These are phyloP conservation scores for Acanthamoeba lenticulata DNA, from an alignment of 208 protist species.

Conservation along the genomic window DNA sequence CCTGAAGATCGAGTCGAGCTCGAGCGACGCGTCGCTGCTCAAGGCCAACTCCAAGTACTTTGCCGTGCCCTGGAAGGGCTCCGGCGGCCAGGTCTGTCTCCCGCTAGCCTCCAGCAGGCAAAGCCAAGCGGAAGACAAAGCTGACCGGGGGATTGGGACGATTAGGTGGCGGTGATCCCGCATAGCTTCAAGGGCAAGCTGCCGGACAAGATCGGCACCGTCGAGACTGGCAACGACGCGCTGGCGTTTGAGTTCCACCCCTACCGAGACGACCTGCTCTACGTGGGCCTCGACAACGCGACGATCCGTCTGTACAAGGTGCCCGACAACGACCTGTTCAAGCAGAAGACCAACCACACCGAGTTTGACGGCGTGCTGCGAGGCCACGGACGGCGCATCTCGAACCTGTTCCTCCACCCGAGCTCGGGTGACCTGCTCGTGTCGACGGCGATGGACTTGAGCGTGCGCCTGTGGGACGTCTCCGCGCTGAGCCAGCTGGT, in stretches of 20 bases:
- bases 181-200: constrained; percentile 41
- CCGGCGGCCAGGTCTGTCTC: constrained; percentile 71
- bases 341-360: constrained; percentile 62
- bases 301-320: constrained; percentile 58
- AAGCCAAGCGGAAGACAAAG: neutral
- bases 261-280: constrained; percentile 36
- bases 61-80: constrained; percentile 76
- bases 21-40: constrained; percentile 61
- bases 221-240: constrained; percentile 37
- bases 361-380: constrained; percentile 12
- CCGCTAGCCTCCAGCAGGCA: neutral
- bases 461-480: constrained; percentile 40
- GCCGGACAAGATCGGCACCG: constrained; percentile 48
- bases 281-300: constrained; percentile 30
- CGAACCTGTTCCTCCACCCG: constrained; percentile 38
- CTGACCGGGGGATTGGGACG: neutral
- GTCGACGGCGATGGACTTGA: constrained; percentile 9
- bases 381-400: constrained; percentile 45
- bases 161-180: constrained; percentile 34
- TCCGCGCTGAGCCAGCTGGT: constrained; percentile 44
- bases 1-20: constrained; percentile 30
- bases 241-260: constrained; percentile 53
- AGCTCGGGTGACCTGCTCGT: constrained; percentile 23
- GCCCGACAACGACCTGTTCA: constrained; percentile 51
- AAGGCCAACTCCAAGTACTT: constrained; percentile 77